phyloP scores from a whole-genome alignment of 129 eudicot genomes.

The Artemisia tridentata region DNA sequence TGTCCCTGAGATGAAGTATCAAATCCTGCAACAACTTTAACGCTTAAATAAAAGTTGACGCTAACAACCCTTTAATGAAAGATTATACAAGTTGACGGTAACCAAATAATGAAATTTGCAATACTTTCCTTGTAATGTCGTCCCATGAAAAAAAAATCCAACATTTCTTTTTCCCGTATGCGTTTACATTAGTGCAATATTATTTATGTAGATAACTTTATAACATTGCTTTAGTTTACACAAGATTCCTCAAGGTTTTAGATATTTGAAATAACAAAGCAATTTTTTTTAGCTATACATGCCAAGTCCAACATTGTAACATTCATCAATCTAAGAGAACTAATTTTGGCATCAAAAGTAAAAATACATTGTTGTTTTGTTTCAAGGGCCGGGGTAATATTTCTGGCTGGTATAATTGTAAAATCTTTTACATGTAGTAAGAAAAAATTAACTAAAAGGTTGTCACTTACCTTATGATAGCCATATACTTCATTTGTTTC shows the following conservation, averaged over 20 bases:
- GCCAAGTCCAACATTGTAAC: neutral
- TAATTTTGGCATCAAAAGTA: neutral
- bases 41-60: too few relatives aligned
- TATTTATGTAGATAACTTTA: neutral
- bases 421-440: neutral
- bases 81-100: neutral
- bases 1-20: neutral
- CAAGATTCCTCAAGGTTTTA: neutral
- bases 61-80: neutral
- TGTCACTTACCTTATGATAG: conserved; percentile 59
- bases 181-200: too few relatives aligned
- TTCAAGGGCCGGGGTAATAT: neutral
- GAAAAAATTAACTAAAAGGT: neutral
- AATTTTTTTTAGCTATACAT: neutral
- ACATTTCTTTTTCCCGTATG: too few relatives aligned
- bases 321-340: neutral
- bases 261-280: neutral
- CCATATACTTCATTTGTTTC: conserved; percentile 78
- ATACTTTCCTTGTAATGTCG: neutral
- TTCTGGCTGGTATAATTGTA: neutral
- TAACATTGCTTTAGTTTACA: neutral
- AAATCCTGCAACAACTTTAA: neutral
- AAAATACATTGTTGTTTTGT: neutral
- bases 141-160: too few relatives aligned
- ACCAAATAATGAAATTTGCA: neutral